Evolutionary conservation across 805 yeast genomes (phyloP), one percentile per base, ranked within the genome.

Genomic region (Pichia cabralensis): DNA sequence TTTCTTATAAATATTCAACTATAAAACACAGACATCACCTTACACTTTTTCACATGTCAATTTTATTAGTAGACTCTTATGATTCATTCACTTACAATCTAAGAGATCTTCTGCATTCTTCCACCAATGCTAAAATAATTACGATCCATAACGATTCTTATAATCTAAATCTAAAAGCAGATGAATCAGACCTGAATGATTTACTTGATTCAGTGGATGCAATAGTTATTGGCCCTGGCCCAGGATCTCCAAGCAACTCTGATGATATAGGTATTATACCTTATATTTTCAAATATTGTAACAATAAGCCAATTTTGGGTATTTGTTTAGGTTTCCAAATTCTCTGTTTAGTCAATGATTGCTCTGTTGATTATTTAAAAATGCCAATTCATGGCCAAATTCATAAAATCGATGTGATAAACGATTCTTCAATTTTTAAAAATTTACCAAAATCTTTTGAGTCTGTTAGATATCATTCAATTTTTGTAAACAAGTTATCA

Each of bases 311-410:
- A 0, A 69, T 86, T 0, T 58, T 92, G 31, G 99, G 99, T 0
- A 80, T 94, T 3, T 92, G 99, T 50, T 61, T 92, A 17, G 99
- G 99, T 0, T 83, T 86, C 52, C 99, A 92, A 54, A 70, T 84
- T 20, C 57, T 94, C 48, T 80, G 92, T 45, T 58, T 65, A 15
- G 68, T 67, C 8, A 43, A 51, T 35, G 94, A 88, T 3, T 71
- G 72, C 35, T 35, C 50, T 1, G 71, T 89, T 3, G 49, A 52
- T 14, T 65, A 71, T 31, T 61, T 86, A 32, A 52, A 58, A 1
- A 58, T 68, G 2, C 78, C 88, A 8, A 74, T 76, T 41, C 99
- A 92, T 50, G 99, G 99, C 3, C 95, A 86, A 49, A 70, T 81
- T 1, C 80, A 80, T 44, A 47, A 57, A 3, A 68, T 85, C 13